These are phyloP conservation scores for Pseudogymnoascus pannorum DNA, from an alignment of 2,329 filamentous ascomycete species.

Conservation along the genomic window DNA sequence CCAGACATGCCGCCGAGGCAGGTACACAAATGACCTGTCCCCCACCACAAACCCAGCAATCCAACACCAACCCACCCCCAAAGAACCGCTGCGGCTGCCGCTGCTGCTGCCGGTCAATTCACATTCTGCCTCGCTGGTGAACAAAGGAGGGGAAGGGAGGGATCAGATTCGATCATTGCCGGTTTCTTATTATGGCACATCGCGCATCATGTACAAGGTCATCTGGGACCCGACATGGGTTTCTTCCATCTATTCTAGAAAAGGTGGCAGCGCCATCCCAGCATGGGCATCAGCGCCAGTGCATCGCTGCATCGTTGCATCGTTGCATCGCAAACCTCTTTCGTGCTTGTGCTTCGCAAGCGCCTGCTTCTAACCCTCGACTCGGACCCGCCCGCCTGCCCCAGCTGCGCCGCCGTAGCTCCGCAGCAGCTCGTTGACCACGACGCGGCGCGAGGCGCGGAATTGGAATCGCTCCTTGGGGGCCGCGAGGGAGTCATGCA, in stretches of 20 bases:
- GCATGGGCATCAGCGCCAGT: not conserved
- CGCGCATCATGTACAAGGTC: constrained; percentile 2
- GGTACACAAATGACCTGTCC: not conserved
- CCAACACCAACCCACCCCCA: not conserved
- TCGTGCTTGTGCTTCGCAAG: not conserved
- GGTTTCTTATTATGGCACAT: not conserved
- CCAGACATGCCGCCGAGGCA: not conserved
- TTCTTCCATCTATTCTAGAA: constrained; percentile 2
- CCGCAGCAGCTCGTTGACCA: not conserved
- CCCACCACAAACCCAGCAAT: not conserved
- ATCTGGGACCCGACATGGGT: not conserved
- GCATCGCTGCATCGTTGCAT: not conserved
- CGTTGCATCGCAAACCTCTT: not conserved
- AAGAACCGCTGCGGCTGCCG: not conserved
- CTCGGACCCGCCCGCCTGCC: not conserved
- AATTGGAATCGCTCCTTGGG: not conserved
- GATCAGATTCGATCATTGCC: not conserved
- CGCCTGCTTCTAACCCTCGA: not conserved
- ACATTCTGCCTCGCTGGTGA: not conserved
- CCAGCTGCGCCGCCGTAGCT: not conserved
- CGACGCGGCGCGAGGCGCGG: not conserved
- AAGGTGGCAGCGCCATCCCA: not conserved
- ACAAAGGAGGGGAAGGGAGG: not conserved
- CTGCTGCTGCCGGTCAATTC: too few species aligned
- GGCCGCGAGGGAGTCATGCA: not conserved